A percentile compares a stretch with the other conserved stretches of the same genome.
phyloP scores from a whole-genome alignment of 2,329 filamentous ascomycete genomes.

The Alternaria tenuissima region DNA sequence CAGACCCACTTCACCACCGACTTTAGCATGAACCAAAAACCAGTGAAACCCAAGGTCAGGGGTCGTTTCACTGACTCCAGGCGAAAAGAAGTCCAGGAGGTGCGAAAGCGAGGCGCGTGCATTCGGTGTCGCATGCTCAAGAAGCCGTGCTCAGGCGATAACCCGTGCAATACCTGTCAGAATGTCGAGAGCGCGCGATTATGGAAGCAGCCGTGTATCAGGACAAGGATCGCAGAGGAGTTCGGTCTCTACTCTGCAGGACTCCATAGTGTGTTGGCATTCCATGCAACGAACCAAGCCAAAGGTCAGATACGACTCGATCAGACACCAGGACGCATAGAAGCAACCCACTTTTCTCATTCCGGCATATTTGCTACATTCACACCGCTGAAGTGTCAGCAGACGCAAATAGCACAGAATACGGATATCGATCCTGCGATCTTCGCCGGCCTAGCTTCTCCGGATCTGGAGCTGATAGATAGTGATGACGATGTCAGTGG shows the following conservation, averaged over 20 bases:
- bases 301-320: constrained; percentile 60
- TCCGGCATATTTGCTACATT: constrained; percentile 59
- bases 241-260: constrained; percentile 65
- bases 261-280: constrained; percentile 62
- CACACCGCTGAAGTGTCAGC: constrained; percentile 51
- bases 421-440: constrained; percentile 50
- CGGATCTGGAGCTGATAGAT: constrained; percentile 59
- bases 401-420: constrained; percentile 29
- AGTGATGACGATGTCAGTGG: constrained; percentile 61
- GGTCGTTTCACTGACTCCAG: constrained; percentile 65
- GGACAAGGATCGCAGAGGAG: constrained; percentile 66
- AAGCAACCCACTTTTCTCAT: constrained; percentile 61
- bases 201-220: constrained; percentile 68
- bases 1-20: constrained; percentile 51
- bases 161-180: constrained; percentile 66
- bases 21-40: constrained; percentile 52
- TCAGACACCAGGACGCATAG: constrained; percentile 60
- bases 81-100: constrained; percentile 66
- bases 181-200: constrained; percentile 67
- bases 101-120: constrained; percentile 68
- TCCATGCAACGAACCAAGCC: constrained; percentile 59
- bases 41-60: constrained; percentile 58
- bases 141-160: constrained; percentile 69
- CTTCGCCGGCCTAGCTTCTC: constrained; percentile 32
- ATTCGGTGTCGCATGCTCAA: constrained; percentile 71